Evolutionary conservation across 208 protist genomes (phyloP), one percentile per base, ranked within the genome.

Genomic region (Vickermania ingenoplastis): DNA sequence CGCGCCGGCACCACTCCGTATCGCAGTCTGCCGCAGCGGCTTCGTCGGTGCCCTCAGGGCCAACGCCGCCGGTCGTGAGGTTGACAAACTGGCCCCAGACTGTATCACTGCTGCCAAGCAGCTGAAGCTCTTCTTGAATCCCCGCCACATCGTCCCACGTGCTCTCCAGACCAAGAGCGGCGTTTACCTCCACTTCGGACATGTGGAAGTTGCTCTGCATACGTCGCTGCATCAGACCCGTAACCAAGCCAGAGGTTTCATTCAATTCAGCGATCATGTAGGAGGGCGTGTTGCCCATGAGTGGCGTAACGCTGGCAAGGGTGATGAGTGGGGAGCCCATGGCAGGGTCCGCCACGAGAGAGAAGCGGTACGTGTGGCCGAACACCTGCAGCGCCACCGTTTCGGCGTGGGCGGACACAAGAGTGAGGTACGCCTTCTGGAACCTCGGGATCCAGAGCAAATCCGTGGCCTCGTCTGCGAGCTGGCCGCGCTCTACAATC

Each of bases 361-460:
- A 71, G 66, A 75, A 69, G 54, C 49, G 28, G 61, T 79, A 65
- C 22, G 66, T 77, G 59, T 79, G 72, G 45, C 72, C 77, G 50
- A 68, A 83, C 23, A 83, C 14, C 59, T 79, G 71, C 2, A 62
- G 3, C 1, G 41, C 57, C 4, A 83, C 48, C 21, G 56, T 66
- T 25, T 59, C 56, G 3, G 0, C 41, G 58, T 70, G 65, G 1
- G 57, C 31, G 22, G 26, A 24, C 31, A 83, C 54, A 3, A 83
- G 50, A 2, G 11, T 23, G 29, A 55, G 62, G 59, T 74, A 83
- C 26, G 53, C 21, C 0, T 41, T 53, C 50, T 74, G 71, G 56
- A 65, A 79, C 45, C 17, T 26, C 22, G 71, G 63, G 29, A 68
- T 68, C 71, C 72, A 83, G 65, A 76, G 75, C 62, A 75, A 64